Conservation (phyloP, 169 alveolate species). For the Plasmodium blacklocki region DNA sequence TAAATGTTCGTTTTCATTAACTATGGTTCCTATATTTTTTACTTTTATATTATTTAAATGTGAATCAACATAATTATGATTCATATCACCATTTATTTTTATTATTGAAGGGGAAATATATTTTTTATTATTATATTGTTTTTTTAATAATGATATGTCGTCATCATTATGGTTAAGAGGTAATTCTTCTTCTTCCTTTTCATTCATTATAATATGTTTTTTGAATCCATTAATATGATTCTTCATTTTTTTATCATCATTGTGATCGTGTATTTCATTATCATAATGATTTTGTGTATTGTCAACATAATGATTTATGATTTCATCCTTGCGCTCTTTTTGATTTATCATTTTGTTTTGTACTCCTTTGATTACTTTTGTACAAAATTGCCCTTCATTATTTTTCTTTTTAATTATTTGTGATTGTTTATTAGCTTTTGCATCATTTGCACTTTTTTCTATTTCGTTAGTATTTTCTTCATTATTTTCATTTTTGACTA, state of each 20-base stretch:
- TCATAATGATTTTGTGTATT: too few relatives aligned
- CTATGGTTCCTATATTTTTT: too few relatives aligned
- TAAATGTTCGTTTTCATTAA: too few relatives aligned
- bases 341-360: neutral
- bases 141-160: too few relatives aligned
- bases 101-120: too few relatives aligned
- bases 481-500: neutral
- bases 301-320: neutral
- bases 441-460: neutral
- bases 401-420: neutral
- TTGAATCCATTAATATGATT: neutral
- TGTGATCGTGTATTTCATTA: too few relatives aligned
- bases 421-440: neutral
- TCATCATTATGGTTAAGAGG: neutral
- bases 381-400: neutral
- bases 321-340: neutral
- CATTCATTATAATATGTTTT: neutral
- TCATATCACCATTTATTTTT: too few relatives aligned
- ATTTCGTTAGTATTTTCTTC: conserved; percentile 12
- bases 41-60: too few relatives aligned
- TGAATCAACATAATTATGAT: too few relatives aligned
- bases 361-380: neutral
- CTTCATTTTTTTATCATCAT: neutral
- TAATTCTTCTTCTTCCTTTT: neutral
- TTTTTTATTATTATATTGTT: too few relatives aligned